phyloP scores from a whole-genome alignment of 2,329 filamentous ascomycete genomes.

The Venturia effusa region DNA sequence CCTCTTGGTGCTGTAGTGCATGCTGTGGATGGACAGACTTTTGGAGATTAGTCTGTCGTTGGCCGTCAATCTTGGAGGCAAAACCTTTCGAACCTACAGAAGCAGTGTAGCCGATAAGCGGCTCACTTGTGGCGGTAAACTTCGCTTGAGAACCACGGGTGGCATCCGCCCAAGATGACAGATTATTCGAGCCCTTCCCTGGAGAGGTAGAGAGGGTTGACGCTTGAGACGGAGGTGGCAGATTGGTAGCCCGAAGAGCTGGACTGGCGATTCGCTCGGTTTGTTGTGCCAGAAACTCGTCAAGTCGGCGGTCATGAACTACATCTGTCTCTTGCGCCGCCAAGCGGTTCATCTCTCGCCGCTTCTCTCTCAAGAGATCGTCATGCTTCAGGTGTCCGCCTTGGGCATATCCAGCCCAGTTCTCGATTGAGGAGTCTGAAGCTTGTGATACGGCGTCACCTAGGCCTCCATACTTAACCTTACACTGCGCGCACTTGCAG shows the following conservation, averaged over 20 bases:
- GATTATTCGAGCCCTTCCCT: neutral
- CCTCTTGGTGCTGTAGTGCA: neutral
- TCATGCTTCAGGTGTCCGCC: neutral
- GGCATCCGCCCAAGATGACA: neutral
- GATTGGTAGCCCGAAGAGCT: neutral
- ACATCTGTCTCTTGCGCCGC: neutral
- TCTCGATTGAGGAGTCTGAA: neutral
- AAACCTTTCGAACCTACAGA: neutral
- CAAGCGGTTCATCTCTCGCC: neutral
- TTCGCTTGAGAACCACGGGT: neutral
- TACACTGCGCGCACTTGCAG: slow-evolving; percentile 2
- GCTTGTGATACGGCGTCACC: neutral
- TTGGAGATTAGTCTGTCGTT: neutral
- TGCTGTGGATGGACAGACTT: slow-evolving; percentile 1
- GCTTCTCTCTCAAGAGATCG: neutral
- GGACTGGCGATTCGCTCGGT: neutral
- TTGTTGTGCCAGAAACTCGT: neutral
- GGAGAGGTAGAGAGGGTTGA: neutral
- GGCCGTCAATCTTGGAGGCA: neutral
- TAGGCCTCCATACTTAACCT: neutral
- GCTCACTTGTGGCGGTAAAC: neutral
- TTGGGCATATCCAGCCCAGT: neutral
- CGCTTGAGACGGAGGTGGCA: neutral
- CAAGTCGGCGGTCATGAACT: neutral
- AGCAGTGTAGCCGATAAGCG: neutral